Conservation (phyloP, 768 basidiomycete genomes). For the Holtermannia corniformis region DNA sequence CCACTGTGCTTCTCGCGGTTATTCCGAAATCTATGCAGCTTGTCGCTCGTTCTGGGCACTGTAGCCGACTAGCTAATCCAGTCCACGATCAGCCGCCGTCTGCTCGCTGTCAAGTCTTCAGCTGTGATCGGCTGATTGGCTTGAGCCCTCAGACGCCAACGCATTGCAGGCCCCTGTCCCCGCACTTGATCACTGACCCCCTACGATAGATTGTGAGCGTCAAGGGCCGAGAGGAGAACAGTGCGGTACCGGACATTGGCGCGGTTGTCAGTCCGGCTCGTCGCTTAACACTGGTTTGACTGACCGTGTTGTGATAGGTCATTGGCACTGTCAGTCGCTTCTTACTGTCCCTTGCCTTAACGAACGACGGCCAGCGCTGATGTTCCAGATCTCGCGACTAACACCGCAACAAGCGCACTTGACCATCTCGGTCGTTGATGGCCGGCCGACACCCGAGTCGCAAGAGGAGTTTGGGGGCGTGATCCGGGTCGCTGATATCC, state of each 20-base stretch:
- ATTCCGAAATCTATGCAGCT: too few relatives aligned
- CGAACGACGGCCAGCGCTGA: constrained; percentile 1
- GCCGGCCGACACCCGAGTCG: constrained; percentile 35
- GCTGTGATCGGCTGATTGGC: background rate
- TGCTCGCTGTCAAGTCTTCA: too few relatives aligned
- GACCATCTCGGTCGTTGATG: constrained; percentile 34
- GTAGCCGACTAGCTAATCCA: too few relatives aligned
- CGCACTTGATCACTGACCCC: background rate
- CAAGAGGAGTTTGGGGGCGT: constrained; percentile 40
- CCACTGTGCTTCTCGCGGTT: too few relatives aligned
- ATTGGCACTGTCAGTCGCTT: constrained; percentile 27
- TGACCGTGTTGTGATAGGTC: constrained; percentile 11
- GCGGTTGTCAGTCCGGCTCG: constrained; percentile 19
- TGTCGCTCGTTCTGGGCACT: too few relatives aligned
- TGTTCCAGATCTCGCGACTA: constrained; percentile 29
- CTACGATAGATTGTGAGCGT: constrained; percentile 25
- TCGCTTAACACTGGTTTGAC: background rate
- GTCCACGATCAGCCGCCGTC: too few relatives aligned
- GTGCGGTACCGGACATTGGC: constrained; percentile 33
- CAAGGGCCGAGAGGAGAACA: constrained; percentile 28
- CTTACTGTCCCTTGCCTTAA: background rate
- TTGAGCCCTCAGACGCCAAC: background rate
- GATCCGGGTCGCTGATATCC: constrained; percentile 38
- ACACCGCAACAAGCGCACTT: constrained; percentile 40
- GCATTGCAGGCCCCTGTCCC: too few relatives aligned